Conservation (phyloP, 78 protist species). For the Parvularia atlantis region DNA sequence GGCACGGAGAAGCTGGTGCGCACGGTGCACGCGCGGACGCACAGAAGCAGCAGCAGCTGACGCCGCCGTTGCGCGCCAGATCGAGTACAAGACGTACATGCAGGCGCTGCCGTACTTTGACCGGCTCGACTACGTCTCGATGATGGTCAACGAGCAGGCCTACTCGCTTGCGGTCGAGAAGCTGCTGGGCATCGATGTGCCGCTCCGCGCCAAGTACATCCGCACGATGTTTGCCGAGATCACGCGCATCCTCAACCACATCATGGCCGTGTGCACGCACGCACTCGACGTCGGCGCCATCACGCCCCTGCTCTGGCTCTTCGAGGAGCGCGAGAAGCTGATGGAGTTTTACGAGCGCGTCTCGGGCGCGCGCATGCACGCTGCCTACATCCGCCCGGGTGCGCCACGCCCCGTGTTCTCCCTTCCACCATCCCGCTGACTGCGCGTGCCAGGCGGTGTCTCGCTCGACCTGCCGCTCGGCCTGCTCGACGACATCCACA, state of each 20-base stretch:
- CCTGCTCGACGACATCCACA: constrained; percentile 39
- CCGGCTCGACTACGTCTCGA: constrained; percentile 49
- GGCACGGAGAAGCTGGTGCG: constrained; percentile 50
- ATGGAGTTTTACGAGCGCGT: constrained; percentile 34
- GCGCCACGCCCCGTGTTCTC: not conserved
- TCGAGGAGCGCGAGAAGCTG: constrained; percentile 51
- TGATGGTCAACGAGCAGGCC: constrained; percentile 50
- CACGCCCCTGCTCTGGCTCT: constrained; percentile 36
- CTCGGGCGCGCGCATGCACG: constrained; percentile 49
- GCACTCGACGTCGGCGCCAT: constrained; percentile 43
- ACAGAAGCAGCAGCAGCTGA: no score
- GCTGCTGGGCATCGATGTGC: constrained; percentile 31
- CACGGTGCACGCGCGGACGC: no score
- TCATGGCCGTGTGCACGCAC: constrained; percentile 22
- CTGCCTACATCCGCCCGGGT: constrained; percentile 46
- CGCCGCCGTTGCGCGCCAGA: not conserved
- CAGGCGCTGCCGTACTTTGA: constrained; percentile 59
- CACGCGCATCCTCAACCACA: constrained; percentile 51
- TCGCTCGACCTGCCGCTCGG: constrained; percentile 17
- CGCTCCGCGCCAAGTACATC: constrained; percentile 42
- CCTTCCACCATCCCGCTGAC: not conserved
- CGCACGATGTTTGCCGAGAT: constrained; percentile 31
- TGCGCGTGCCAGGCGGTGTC: constrained; percentile 17
- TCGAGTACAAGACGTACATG: constrained; percentile 30
- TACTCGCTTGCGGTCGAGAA: constrained; percentile 31